These are phyloP conservation scores for Populus trichocarpa DNA, from an alignment of 441 rosid genomes.

Conservation along the genomic window DNA sequence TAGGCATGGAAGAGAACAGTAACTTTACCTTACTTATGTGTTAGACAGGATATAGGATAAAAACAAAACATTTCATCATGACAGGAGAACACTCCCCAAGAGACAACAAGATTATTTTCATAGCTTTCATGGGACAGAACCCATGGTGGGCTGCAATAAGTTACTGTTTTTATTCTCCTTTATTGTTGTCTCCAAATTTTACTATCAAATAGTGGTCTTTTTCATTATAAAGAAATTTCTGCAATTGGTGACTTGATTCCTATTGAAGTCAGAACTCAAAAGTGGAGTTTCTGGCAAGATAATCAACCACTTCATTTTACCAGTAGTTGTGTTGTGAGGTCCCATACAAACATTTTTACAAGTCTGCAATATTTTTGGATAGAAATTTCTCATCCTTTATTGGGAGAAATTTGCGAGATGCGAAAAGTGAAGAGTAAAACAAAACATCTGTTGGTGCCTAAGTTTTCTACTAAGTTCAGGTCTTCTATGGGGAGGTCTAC, in stretches of 20 bases:
- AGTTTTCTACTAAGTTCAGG: neutral
- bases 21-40: neutral
- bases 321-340: neutral
- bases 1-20: neutral
- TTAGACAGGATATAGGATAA: neutral
- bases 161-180: neutral
- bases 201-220: neutral
- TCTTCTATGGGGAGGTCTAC: neutral
- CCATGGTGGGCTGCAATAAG: neutral
- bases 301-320: too few relatives aligned
- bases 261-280: neutral
- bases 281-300: neutral
- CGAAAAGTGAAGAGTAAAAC: neutral
- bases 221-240: neutral
- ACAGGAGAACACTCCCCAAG: neutral
- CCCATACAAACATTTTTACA: neutral
- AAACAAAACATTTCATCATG: neutral
- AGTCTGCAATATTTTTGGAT: neutral
- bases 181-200: neutral
- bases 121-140: neutral
- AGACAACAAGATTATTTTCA: constrained; percentile 2
- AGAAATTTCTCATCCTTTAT: neutral
- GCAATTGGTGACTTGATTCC: neutral
- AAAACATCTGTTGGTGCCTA: neutral
- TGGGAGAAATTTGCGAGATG: neutral